Conservation (phyloP, 164 flowering plant genomes). For the Vitis rupestris region DNA sequence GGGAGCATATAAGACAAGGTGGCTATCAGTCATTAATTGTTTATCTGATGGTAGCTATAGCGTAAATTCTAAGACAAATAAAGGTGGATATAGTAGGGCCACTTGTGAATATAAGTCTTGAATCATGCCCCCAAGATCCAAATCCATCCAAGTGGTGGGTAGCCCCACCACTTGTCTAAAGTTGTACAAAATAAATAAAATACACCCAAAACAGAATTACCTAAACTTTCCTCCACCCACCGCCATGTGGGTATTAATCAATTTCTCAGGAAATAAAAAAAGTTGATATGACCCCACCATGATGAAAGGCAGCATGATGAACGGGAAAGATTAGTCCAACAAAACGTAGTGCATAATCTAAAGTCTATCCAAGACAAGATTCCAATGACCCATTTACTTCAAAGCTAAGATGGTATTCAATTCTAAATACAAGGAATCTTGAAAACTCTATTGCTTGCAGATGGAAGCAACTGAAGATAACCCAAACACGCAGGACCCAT, state of each 20-base stretch:
- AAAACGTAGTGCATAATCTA: not conserved
- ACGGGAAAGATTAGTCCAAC: not conserved
- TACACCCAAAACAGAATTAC: not conserved
- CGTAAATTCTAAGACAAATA: not conserved
- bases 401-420: not conserved
- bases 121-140: not conserved
- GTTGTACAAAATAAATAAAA: not conserved
- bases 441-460: not conserved
- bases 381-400: not conserved
- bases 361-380: not conserved
- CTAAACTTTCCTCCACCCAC: not conserved
- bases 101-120: not conserved
- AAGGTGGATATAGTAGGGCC: not conserved
- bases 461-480: not conserved
- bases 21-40: no score
- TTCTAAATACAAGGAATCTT: not conserved
- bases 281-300: not conserved
- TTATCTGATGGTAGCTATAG: not conserved
- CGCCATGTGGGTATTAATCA: not conserved
- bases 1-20: not conserved
- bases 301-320: not conserved
- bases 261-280: not conserved
- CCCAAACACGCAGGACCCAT: not conserved
- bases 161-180: not conserved
- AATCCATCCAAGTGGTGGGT: slow-evolving; percentile 1